These are phyloP conservation scores for Dryadomyces sulphureus DNA, from an alignment of 2,329 filamentous ascomycete genomes.

Conservation along the genomic window DNA sequence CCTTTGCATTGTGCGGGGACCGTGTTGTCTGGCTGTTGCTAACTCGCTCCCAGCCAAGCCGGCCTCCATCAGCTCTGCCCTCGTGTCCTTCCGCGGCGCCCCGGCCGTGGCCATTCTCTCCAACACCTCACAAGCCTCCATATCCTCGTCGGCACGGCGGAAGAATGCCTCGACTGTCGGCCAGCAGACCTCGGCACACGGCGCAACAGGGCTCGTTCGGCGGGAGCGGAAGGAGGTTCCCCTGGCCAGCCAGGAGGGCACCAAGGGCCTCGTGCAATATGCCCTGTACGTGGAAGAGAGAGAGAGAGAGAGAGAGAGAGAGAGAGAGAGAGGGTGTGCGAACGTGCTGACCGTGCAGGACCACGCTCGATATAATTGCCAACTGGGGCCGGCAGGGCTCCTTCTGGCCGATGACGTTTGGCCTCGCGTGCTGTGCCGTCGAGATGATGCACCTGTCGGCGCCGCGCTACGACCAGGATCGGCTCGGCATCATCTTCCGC, in stretches of 20 bases:
- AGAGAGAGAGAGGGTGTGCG: no score
- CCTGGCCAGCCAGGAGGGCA: constrained; percentile 62
- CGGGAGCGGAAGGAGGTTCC: constrained; percentile 54
- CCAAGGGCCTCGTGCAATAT: constrained; percentile 72
- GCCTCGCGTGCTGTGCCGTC: constrained; percentile 74
- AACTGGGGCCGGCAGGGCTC: constrained; percentile 80
- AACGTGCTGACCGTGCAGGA: constrained; percentile 34
- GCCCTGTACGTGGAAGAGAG: constrained; percentile 52
- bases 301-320: no score
- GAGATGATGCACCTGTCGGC: constrained; percentile 91
- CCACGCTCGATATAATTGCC: constrained; percentile 61
- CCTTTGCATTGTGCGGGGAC: not conserved
- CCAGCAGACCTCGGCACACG: constrained; percentile 20
- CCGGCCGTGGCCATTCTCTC: constrained; percentile 19
- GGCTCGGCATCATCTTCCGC: constrained; percentile 80
- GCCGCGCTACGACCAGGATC: constrained; percentile 78
- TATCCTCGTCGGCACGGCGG: constrained; percentile 51
- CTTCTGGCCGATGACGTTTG: constrained; percentile 81
- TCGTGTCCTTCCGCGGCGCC: constrained; percentile 46
- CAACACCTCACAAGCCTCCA: constrained; percentile 44
- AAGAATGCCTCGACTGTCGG: constrained; percentile 40
- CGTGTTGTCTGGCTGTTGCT: not conserved
- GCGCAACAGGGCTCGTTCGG: constrained; percentile 34
- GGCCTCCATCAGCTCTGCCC: constrained; percentile 26
- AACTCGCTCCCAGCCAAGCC: constrained; percentile 42